Conservation (phyloP, 2,329 filamentous ascomycete species). For the Ophiostoma triangulosporum region DNA sequence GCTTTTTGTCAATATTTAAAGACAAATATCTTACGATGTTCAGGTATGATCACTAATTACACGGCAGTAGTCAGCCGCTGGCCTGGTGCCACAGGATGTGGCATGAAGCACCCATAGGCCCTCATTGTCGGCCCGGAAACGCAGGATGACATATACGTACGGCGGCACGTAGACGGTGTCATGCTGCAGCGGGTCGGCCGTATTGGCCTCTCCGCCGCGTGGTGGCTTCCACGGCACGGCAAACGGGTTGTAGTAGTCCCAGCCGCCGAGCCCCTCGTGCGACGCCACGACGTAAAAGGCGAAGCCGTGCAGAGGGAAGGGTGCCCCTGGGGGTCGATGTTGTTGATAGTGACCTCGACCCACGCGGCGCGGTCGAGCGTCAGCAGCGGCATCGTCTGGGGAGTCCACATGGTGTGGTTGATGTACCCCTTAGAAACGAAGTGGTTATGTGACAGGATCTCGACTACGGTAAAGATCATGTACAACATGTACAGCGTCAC, state of each 20-base stretch:
- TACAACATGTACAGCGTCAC: slow-evolving; percentile 16
- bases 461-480: slow-evolving; percentile 15
- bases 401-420: slow-evolving; percentile 16
- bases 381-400: slow-evolving; percentile 13
- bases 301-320: slow-evolving; percentile 18
- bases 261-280: slow-evolving; percentile 14
- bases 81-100: slow-evolving; percentile 17
- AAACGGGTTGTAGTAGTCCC: slow-evolving; percentile 18
- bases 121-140: slow-evolving; percentile 16
- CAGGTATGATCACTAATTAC: background rate
- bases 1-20: too few species aligned
- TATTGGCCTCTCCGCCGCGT: slow-evolving; percentile 13
- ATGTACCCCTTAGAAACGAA: slow-evolving; percentile 15
- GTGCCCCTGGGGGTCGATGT: slow-evolving; percentile 17
- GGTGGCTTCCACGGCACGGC: slow-evolving; percentile 10
- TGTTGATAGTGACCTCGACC: slow-evolving; percentile 18
- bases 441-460: slow-evolving; percentile 13
- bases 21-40: background rate
- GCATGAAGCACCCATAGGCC: slow-evolving; percentile 17
- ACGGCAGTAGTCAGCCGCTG: slow-evolving; percentile 12
- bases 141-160: slow-evolving; percentile 14
- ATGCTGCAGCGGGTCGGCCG: slow-evolving; percentile 12
- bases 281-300: slow-evolving; percentile 16
- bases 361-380: slow-evolving; percentile 11
- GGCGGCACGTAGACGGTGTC: slow-evolving; percentile 17